phyloP scores from a whole-genome alignment of 2,329 filamentous ascomycete genomes.

The Colletotrichum tropicicola region DNA sequence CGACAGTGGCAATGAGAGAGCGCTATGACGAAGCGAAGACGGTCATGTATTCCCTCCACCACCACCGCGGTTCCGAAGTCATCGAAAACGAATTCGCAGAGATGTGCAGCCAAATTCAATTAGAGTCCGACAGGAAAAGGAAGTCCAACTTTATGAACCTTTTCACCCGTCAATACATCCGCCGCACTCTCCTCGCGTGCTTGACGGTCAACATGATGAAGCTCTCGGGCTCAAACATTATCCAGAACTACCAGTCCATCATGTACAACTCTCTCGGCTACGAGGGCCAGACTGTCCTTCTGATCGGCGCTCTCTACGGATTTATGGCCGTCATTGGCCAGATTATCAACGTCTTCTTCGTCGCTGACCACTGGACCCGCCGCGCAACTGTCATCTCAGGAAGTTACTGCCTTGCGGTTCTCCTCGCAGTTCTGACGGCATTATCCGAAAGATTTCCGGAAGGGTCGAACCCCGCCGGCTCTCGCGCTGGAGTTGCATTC shows the following conservation, averaged over 20 bases:
- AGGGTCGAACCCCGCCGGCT: slow-evolving; percentile 32
- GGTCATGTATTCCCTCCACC: slow-evolving; percentile 35
- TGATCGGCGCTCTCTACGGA: slow-evolving; percentile 56
- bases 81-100: slow-evolving; percentile 32
- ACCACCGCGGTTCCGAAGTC: slow-evolving; percentile 34
- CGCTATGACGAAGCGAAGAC: slow-evolving; percentile 36
- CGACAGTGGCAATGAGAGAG: slow-evolving; percentile 24
- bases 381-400: background rate
- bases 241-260: slow-evolving; percentile 44
- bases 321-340: slow-evolving; percentile 42
- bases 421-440: slow-evolving; percentile 28
- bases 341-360: slow-evolving; percentile 38
- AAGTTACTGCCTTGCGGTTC: background rate
- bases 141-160: slow-evolving; percentile 30
- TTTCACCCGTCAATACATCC: slow-evolving; percentile 39
- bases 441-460: slow-evolving; percentile 33
- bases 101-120: slow-evolving; percentile 36
- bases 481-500: slow-evolving; percentile 38
- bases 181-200: slow-evolving; percentile 37
- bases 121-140: slow-evolving; percentile 32
- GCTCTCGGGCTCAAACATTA: slow-evolving; percentile 35
- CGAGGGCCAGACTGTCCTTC: slow-evolving; percentile 54
- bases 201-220: slow-evolving; percentile 42
- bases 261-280: slow-evolving; percentile 54
- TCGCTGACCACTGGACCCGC: slow-evolving; percentile 41